Evolutionary conservation across 352 stramenopile genomes (phyloP).

Genomic region (Globisporangium recalcitrans): DNA sequence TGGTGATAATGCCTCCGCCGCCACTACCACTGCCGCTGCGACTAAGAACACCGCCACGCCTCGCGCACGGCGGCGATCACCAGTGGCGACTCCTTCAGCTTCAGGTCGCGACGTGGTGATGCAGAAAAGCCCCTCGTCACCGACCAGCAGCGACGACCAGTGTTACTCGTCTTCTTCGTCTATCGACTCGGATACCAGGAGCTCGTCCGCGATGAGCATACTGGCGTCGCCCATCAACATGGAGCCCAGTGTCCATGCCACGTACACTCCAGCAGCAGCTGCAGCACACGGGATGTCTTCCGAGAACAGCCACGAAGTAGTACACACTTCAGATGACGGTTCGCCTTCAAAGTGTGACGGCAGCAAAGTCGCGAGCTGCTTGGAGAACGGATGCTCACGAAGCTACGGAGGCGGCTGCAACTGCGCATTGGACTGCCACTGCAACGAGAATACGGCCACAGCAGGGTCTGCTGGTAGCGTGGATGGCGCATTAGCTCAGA

Average conservation of each 20-base stretch:
- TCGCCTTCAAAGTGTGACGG: conserved; percentile 23
- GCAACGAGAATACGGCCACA: conserved; percentile 19
- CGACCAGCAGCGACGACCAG: conserved; percentile 5
- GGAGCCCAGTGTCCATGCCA: not conserved
- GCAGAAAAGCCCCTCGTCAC: not conserved
- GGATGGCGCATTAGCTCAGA: not conserved
- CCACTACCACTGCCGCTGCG: not conserved
- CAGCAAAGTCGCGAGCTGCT: conserved; percentile 41
- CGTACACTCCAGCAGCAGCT: conserved; percentile 1
- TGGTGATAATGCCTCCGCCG: not conserved
- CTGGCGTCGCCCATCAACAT: not conserved
- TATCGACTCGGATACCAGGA: not conserved
- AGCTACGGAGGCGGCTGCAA: conserved; percentile 67
- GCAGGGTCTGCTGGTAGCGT: conserved; percentile 6
- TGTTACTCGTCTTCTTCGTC: conserved; percentile 2
- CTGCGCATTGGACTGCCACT: conserved; percentile 45
- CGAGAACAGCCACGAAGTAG: not conserved
- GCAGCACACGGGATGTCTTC: not conserved
- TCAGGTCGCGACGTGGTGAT: not conserved
- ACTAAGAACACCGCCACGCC: not conserved
- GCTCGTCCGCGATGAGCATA: conserved; percentile 1
- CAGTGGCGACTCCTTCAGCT: not conserved
- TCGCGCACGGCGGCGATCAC: not conserved
- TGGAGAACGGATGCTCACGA: conserved; percentile 60
- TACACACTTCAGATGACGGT: not conserved